phyloP scores from a whole-genome alignment of 2,329 filamentous ascomycete species.

The Teratosphaeria pseudoeucalypti region DNA sequence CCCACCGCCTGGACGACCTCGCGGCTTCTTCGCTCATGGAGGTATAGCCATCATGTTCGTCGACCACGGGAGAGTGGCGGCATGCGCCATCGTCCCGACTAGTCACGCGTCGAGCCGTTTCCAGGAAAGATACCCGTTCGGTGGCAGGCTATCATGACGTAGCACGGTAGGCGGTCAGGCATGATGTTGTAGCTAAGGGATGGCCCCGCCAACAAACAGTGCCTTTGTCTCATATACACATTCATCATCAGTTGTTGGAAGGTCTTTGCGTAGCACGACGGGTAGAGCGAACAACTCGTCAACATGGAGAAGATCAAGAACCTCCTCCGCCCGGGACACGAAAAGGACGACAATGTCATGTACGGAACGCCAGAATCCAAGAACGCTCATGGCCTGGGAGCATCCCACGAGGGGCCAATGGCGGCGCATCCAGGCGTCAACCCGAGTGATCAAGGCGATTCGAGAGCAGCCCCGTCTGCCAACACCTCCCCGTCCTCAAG shows the following conservation, averaged over 20 bases:
- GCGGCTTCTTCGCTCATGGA: not conserved
- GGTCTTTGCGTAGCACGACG: no score
- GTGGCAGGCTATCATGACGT: not conserved
- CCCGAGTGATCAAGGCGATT: slow-evolving; percentile 2
- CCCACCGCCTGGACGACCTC: not conserved
- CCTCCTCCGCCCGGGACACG: slow-evolving; percentile 12
- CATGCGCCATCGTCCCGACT: not conserved
- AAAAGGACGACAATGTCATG: slow-evolving; percentile 24
- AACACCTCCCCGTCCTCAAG: not conserved
- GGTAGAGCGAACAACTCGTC: not conserved
- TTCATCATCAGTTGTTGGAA: no score
- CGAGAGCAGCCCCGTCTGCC: not conserved
- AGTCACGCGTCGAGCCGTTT: not conserved
- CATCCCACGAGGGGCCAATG: not conserved
- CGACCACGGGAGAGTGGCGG: not conserved
- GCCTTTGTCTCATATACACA: not conserved
- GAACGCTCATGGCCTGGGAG: slow-evolving; percentile 1
- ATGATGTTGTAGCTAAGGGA: not conserved
- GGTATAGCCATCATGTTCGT: not conserved
- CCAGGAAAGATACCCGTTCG: not conserved
- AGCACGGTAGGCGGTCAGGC: not conserved
- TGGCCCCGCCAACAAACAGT: not conserved
- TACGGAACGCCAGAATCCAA: slow-evolving; percentile 15
- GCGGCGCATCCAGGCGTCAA: slow-evolving; percentile 2
- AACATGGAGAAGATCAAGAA: slow-evolving; percentile 9